Percentiles rank a stretch among this genome's conserved stretches.
Conservation (phyloP, 108 stramenopile species). For the Fragilariopsis cylindrus region DNA sequence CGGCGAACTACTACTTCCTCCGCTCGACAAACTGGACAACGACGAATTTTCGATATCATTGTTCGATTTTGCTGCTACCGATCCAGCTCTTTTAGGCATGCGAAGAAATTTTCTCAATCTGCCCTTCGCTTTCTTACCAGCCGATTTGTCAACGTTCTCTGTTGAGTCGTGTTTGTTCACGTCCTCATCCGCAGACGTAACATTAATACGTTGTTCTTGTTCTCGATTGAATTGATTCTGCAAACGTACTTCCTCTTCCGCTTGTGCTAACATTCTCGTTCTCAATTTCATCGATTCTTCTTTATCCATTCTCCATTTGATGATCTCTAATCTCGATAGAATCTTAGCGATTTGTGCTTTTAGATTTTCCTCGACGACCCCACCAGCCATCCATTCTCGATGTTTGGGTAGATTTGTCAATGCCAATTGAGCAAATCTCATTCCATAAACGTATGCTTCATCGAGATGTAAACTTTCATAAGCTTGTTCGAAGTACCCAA, state of each 20-base stretch:
- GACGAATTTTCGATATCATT: no score
- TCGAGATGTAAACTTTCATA: constrained; percentile 48
- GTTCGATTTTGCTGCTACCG: no score
- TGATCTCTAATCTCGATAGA: constrained; percentile 29
- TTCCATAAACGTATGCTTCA: constrained; percentile 65
- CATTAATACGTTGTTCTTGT: background rate
- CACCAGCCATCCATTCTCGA: constrained; percentile 34
- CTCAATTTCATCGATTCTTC: constrained; percentile 26
- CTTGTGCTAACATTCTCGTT: constrained; percentile 2
- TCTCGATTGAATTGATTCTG: background rate
- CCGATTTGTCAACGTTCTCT: background rate
- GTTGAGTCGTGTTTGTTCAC: background rate
- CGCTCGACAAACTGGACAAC: background rate
- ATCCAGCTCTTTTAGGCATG: background rate
- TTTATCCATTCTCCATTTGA: constrained; percentile 42
- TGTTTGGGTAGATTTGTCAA: constrained; percentile 51
- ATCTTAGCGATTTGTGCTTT: constrained; percentile 25
- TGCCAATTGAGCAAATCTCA: constrained; percentile 58
- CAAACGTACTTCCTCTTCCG: background rate
- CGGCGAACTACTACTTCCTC: background rate
- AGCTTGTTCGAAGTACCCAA: constrained; percentile 48
- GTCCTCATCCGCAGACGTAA: background rate
- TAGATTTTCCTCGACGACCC: constrained; percentile 8
- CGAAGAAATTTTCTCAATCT: background rate
- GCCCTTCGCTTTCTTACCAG: background rate